Base-by-base conservation (phyloP, 768 basidiomycete species). In the Boletus edulis region DNA sequence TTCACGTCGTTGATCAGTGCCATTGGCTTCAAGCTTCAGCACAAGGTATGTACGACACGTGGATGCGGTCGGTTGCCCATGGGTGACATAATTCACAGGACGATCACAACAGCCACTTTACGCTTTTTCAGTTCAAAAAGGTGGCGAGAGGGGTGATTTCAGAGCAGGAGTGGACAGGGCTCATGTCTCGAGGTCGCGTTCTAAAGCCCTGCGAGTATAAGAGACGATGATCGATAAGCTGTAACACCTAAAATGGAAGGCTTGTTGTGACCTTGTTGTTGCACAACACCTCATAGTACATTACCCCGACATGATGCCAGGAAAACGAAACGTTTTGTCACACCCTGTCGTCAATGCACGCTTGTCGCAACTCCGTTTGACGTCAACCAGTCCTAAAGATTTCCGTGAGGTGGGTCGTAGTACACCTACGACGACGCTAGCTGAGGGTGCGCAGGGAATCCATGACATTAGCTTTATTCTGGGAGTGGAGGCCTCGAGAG, bases 181-280 rank as follows among this genome's bases (percentile, higher is more conserved):
- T 92, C 22, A 47, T 81, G 63, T 72, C 75, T 10, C 80, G 76
- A 62, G 81, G 83, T 15, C 65, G 69, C 52, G 63, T 90, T 37
- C 75, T 97, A 54, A 92, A 91, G 70, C 85, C 94, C 35, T 97
- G 94, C 71, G 91, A 96, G 74, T 97, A 97, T 70, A 97, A 96
- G 69, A 79, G 89, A 62, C 79, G 94, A 66, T 96, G 15, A 41
- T 38, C 34, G 34, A 34, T 34, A 34, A 34, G 12, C 4, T 18
- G 14, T 22, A 14, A 22, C 27, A 7, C 46, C 40, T 47, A 24
- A 48, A 52, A 49, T 37, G 38, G 43, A 53, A 40, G n/a, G 46
- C 37, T 10, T 24, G 41, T 40, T 34, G 14, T 37, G 22, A 32
- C 41, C 38, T 39, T 42, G 29, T 49, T 12, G 17, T 53, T 37